Evolutionary conservation across 352 stramenopile genomes (phyloP).

Genomic region (Blastocystis sp.): DNA sequence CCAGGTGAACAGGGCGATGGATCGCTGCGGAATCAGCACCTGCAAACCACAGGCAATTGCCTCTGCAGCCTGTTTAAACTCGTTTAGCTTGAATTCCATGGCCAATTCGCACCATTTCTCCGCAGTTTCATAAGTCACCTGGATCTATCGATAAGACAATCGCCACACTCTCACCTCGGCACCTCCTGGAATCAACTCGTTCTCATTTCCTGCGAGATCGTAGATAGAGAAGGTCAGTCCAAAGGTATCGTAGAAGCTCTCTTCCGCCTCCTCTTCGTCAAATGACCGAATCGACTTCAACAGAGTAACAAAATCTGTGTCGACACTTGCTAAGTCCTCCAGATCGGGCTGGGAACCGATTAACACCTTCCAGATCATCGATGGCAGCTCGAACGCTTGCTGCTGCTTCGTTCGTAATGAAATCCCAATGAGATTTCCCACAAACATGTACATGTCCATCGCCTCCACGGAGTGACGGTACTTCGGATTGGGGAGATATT

Average conservation of each 20-base stretch:
- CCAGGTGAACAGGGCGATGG: conserved; percentile 69
- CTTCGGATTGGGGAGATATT: conserved; percentile 79
- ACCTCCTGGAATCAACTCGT: conserved; percentile 66
- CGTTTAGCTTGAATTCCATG: conserved; percentile 66
- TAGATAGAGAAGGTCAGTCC: conserved; percentile 81
- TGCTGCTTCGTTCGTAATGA: conserved; percentile 78
- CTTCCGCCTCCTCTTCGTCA: conserved; percentile 67
- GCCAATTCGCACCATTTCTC: conserved; percentile 65
- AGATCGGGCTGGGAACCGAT: conserved; percentile 68
- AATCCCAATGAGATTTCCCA: conserved; percentile 82
- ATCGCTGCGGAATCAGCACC: conserved; percentile 66
- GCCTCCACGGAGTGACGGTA: conserved; percentile 62
- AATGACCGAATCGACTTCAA: conserved; percentile 78
- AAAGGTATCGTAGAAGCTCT: conserved; percentile 81
- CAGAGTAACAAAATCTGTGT: conserved; percentile 77
- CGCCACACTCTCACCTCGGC: neutral
- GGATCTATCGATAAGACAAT: conserved; percentile 25
- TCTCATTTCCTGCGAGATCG: conserved; percentile 73
- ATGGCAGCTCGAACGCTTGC: conserved; percentile 75
- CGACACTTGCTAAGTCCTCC: conserved; percentile 76
- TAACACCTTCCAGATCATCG: conserved; percentile 80
- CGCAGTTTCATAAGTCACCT: conserved; percentile 67
- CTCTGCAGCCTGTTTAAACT: conserved; percentile 68
- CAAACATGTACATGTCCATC: conserved; percentile 74
- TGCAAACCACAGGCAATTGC: conserved; percentile 66